phyloP scores from a whole-genome alignment of 768 basidiomycete species.

The Ramaria rubella region DNA sequence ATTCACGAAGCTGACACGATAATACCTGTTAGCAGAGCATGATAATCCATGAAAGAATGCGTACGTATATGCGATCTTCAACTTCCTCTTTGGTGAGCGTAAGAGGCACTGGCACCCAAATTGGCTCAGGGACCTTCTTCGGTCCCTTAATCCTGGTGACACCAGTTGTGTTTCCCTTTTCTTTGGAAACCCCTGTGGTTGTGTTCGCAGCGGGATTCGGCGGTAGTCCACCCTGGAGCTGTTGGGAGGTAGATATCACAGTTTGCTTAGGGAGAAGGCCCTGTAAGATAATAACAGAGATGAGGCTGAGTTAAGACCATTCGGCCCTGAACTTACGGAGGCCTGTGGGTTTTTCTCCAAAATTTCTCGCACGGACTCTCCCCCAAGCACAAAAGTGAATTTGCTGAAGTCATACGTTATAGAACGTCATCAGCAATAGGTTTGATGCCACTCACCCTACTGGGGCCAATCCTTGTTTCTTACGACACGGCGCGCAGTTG shows the following conservation, averaged over 20 bases:
- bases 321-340: constrained; percentile 20
- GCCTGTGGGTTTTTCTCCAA: constrained; percentile 28
- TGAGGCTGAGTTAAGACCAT: background rate
- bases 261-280: constrained; percentile 1
- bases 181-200: constrained; percentile 20
- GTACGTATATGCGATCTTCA: constrained; percentile 44
- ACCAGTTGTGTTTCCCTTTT: constrained; percentile 17
- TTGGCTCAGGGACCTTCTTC: constrained; percentile 38
- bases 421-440: background rate
- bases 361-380: constrained; percentile 33
- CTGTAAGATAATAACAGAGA: constrained; percentile 6
- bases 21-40: background rate
- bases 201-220: background rate
- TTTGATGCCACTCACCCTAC: constrained; percentile 42
- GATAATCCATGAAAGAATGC: background rate
- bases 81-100: constrained; percentile 40
- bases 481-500: constrained; percentile 62
- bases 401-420: background rate
- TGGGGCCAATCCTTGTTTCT: constrained; percentile 52
- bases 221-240: background rate
- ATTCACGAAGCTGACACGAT: constrained; percentile 56
- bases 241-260: background rate
- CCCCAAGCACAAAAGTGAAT: constrained; percentile 19
- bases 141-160: constrained; percentile 21
- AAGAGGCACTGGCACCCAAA: constrained; percentile 48